Base-by-base conservation (phyloP, 208 protist genomes). In the Leishmania aethiopica region DNA sequence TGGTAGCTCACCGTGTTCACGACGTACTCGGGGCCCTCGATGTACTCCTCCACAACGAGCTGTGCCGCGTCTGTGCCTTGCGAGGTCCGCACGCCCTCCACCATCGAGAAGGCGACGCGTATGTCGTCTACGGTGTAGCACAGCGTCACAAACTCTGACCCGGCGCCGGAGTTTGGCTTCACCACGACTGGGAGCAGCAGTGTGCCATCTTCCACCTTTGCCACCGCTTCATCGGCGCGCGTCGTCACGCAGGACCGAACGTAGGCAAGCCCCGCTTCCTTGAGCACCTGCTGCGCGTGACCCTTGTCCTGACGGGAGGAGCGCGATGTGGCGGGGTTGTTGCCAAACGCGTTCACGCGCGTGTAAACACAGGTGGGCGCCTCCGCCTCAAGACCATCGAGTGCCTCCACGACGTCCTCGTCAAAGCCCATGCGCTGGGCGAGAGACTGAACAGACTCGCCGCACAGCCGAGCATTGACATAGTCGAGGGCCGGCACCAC, bases 41-140 rank as follows among this genome's bases (percentile, higher is more conserved):
- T 95, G 89, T 96, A 97, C 86, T 97, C 95, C 84, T 97, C 91
- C 6, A 97, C 79, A 0, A 95, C 81, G 82, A 97, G 90, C 81
- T 88, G 82, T 22, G 67, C 80, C 15, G 92, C 89, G 17, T 90
- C 84, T 25, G 92, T 91, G 59, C 82, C 47, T 75, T 92, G 88
- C 15, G 88, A 92, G 25, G 92, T 95, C 28, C 77, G 74, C 69
- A 90, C 75, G 10, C 75, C 81, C 47, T 83, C 47, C 55, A 84
- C 85, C 51, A 96, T 77, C 42, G 57, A 49, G 77, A 96, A 96
- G 1, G 92, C 90, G 19, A 82, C 81, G 8, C 53, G n/a, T 53
- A 97, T 57, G n/a, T 94, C 93, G 0, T 88, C 45, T 0, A 86
- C 85, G 47, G 66, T 84, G 81, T 88, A 81, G 78, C 95, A 97